phyloP scores from a whole-genome alignment of 2,329 filamentous ascomycete species.

The Phyllosticta paracitricarpa region DNA sequence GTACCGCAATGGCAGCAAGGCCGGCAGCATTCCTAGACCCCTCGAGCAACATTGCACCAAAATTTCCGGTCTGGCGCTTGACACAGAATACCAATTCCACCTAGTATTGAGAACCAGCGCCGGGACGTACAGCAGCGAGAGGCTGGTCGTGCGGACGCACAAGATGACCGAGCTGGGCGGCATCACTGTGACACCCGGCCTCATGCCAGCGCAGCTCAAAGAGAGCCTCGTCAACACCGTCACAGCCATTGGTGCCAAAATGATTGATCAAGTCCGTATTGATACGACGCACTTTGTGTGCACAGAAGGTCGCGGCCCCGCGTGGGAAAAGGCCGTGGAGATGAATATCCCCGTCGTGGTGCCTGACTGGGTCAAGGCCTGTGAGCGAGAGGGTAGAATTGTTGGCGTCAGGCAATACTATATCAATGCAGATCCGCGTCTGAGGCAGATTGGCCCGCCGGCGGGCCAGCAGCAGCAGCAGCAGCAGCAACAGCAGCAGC shows the following conservation, averaged over 20 bases:
- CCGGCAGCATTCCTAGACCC: conserved; percentile 84
- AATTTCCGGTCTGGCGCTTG: conserved; percentile 90
- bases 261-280: conserved; percentile 82
- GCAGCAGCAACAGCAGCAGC: conserved; percentile 15
- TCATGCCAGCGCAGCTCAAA: conserved; percentile 63
- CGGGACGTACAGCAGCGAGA: conserved; percentile 75
- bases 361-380: conserved; percentile 96
- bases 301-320: conserved; percentile 76
- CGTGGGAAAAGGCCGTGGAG: conserved; percentile 95
- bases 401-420: conserved; percentile 95
- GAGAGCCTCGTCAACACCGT: conserved; percentile 68
- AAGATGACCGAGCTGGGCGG: conserved; percentile 98
- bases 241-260: conserved; percentile 82
- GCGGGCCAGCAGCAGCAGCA: conserved; percentile 16
- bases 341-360: conserved; percentile 97
- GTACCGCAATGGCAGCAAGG: conserved; percentile 94
- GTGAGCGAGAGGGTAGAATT: conserved; percentile 83
- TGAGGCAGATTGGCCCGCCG: conserved; percentile 42
- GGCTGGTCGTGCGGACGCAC: conserved; percentile 79
- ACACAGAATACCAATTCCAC: conserved; percentile 93
- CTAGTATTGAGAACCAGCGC: conserved; percentile 83
- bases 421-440: conserved; percentile 68
- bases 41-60: conserved; percentile 88
- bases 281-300: conserved; percentile 99
- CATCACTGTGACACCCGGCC: conserved; percentile 85